A percentile compares a stretch with the other conserved stretches of the same genome.
Conservation (phyloP, 139 green algal species). For the Mesotaenium endlicherianum region DNA sequence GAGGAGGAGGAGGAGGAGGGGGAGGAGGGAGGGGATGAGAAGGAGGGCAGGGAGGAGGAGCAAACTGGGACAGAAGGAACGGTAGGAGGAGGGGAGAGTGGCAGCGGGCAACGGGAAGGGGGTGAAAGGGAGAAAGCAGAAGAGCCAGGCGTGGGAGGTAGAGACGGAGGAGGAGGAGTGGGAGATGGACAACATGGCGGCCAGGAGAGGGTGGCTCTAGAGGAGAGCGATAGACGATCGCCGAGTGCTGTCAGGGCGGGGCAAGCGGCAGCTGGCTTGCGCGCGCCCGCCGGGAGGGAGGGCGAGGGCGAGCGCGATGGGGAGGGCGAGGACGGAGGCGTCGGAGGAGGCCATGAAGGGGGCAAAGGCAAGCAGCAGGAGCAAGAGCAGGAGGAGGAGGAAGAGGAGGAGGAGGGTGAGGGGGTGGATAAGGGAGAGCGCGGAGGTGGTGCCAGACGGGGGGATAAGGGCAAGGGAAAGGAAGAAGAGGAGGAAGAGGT, state of each 20-base stretch:
- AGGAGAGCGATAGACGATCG: too few relatives aligned
- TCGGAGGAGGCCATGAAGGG: not conserved
- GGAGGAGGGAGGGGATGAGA: not conserved
- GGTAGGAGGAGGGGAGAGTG: not conserved
- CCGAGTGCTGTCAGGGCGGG: too few relatives aligned
- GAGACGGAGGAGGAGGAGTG: not conserved
- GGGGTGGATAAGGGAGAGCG: not conserved
- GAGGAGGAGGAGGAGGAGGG: not conserved
- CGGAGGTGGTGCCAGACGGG: not conserved
- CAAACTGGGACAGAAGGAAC: not conserved
- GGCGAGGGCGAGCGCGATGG: not conserved
- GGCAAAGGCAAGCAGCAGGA: not conserved
- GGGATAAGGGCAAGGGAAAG: constrained; percentile 2
- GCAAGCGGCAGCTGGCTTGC: too few relatives aligned
- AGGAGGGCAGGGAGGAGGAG: not conserved
- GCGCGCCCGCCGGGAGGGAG: not conserved
- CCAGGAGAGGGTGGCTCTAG: too few relatives aligned
- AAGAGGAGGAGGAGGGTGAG: not conserved
- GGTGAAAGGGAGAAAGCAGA: not conserved
- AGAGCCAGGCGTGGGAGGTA: not conserved
- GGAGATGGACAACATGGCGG: too few relatives aligned
- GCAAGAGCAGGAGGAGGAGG: not conserved
- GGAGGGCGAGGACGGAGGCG: not conserved
- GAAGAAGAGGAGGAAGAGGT: not conserved
- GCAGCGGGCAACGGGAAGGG: not conserved